Percentiles rank a stretch among this genome's conserved stretches.
Conservation (phyloP, 768 basidiomycete genomes). For the Amanita rubescens region DNA sequence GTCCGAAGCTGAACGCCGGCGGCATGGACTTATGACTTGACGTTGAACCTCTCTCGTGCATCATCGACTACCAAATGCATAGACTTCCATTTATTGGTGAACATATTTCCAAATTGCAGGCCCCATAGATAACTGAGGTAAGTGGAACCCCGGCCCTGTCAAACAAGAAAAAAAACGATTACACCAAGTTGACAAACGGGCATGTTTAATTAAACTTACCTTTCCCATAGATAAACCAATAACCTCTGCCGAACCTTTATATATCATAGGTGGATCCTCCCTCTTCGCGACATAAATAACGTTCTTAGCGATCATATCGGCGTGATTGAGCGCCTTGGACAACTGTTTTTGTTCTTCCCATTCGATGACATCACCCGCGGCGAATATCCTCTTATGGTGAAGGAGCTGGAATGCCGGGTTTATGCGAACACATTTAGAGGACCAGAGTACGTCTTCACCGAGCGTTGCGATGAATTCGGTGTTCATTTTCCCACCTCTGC, state of each 20-base stretch:
- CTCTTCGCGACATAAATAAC: slow-evolving; percentile 36
- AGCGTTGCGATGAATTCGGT: slow-evolving; percentile 45
- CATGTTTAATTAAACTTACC: slow-evolving; percentile 36
- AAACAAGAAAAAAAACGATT: not conserved
- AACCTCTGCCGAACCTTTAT: slow-evolving; percentile 43
- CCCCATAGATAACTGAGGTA: slow-evolving; percentile 5
- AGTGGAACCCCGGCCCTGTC: slow-evolving; percentile 1
- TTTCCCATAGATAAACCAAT: slow-evolving; percentile 52
- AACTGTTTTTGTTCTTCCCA: slow-evolving; percentile 56
- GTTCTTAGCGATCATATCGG: slow-evolving; percentile 39
- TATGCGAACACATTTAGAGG: slow-evolving; percentile 40
- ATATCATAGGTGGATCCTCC: slow-evolving; percentile 24
- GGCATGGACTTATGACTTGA: slow-evolving; percentile 2
- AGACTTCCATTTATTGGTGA: not conserved
- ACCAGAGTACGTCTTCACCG: slow-evolving; percentile 28
- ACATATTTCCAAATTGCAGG: slow-evolving; percentile 5
- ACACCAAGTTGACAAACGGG: not conserved
- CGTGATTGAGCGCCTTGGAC: slow-evolving; percentile 39
- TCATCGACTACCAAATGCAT: not conserved
- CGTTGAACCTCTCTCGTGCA: not conserved
- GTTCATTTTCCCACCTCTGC: slow-evolving; percentile 38
- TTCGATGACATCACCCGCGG: slow-evolving; percentile 58
- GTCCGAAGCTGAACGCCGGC: no score
- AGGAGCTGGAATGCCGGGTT: slow-evolving; percentile 49
- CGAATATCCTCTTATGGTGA: slow-evolving; percentile 49